Base-by-base conservation (phyloP, 768 basidiomycete genomes). In the Naganishia randhawae region DNA sequence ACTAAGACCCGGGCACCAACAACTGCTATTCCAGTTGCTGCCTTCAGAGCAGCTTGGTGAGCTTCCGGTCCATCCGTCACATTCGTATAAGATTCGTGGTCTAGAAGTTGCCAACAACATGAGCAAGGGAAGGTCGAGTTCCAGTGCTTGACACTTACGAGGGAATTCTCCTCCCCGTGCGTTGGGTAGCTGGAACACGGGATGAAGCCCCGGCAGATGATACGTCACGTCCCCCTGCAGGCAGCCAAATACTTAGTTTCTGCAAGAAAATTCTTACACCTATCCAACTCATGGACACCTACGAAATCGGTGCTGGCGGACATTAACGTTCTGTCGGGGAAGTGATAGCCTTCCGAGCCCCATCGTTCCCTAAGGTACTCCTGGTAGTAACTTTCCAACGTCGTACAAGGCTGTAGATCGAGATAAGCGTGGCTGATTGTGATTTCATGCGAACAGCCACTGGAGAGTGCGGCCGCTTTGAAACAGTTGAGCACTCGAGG, bases 1-100 rank as follows among this genome's bases (percentile, higher is more conserved):
- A n/a, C n/a, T n/a, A n/a, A n/a, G n/a, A 66, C 35, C 8, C 65
- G 65, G 25, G 65, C 65, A 32, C 65, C 65, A n/a, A 66, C 65
- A 25, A 66, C 51, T 32, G 65, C 65, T 16, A 66, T 66, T 3
- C 33, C 65, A 41, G 50, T 66, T 14, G 65, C 50, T 2, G 65
- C 65, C 29, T 31, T 33, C 5, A 66, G 50, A 3, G 65, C 65
- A 7, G 65, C 65, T 41, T 53, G 50, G n/a, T 66, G 65, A 13
- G 65, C 65, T 53, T 53, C 65, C 9, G 37, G 50, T 2, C 17
- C 51, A 6, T 51, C 53, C 1, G 65, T 32, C 1, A 52, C 65
- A 27, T 35, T 35, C 8, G 32, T 31, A n/a, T 53, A 66, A 1
- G 65, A 66, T 3, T 37, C 50, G 2, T 50, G 53, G 31, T 66